Base-by-base conservation (phyloP, 2,329 filamentous ascomycete genomes). In the Magnaporthiopsis rhizophila region DNA sequence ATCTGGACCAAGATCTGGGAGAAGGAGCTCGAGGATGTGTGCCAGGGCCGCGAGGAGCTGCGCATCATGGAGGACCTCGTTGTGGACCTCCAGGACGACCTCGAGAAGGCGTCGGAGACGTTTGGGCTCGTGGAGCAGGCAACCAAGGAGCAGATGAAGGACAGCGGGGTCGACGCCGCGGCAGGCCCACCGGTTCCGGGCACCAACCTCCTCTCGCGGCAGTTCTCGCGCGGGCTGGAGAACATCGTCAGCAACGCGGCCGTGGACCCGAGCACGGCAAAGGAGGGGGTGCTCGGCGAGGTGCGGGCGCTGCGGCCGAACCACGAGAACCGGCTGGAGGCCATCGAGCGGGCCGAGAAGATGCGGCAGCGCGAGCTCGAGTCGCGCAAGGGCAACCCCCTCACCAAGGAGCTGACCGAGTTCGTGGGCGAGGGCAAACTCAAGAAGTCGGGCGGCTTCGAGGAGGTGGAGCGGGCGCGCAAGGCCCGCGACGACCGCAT, bases 1-100 rank as follows among this genome's bases (percentile, higher is more conserved):
- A 82, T 97, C 65, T 99, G 95, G 94, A 97, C 92, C 64, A 97
- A 97, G 85, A 96, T 98, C 68, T 99, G 95, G 95, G 94, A 98
- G 83, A 93, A 96, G 77, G 93, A 98, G 75, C 81, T 99, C 59
- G 92, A 98, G 75, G 89, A 94, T 63, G 94, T 99, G 3, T 98
- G 95, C 78, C 92, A 96, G 74, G 95, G 97, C 72, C 88, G 93
- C 69, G 94, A 98, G 73, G 88, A 97, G 76, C 85, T 99, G 69
- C 95, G 92, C 62, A 90, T 98, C 82, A 94, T 97, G 81, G 95
- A 99, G 79, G 95, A 98, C 71, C 85, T 99, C 67, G 89, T 94
- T 68, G 87, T 93, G 59, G 95, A 99, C 79, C 79, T 99, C 67
- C 88, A 95, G 72, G 93, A 97, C 72, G 95, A 99, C 78, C 81